Base-by-base conservation (phyloP, 2,329 filamentous ascomycete species). In the Paraphoma sp. region DNA sequence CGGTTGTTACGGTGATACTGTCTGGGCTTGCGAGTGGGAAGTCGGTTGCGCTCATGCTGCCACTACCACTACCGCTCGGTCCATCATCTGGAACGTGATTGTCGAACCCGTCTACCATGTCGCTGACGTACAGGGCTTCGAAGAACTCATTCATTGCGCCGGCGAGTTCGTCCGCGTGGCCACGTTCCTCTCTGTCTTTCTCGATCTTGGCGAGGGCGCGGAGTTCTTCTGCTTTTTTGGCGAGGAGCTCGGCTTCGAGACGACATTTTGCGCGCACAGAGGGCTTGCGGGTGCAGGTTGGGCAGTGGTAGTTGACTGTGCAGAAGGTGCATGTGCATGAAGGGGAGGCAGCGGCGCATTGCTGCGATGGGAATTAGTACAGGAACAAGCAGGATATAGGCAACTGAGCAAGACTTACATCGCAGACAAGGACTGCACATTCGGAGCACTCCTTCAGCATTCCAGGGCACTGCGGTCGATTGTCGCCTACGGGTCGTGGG, bases 371-470 rank as follows among this genome's bases (percentile, higher is more conserved):
- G 46, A 23, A 46, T 41, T 38, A 40, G 33, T 70, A 23, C 5
- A 23, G 3, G 23, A 23, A 5, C 23, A 23, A 23, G 23, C 23
- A 23, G 5, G 5, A 12, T 18, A n/a, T 28, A 11, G 4, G 10
- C 8, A 23, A 2, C 16, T n/a, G 12, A 23, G 36, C 9, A 33
- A 12, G 6, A 73, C 75, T 71, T 64, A 79, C 77, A 60, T 78
- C 75, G 49, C 77, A 79, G 31, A 79, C 77, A 14, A 76, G 61
- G 4, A 79, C 77, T 11, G 67, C 64, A 56, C 77, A 79, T 38
- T 73, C 75, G 10, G 65, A 63, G 61, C 77, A 79, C 48, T 79
- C 76, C 48, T 73, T 77, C 10, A 79, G 52, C 1, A 67, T 56
- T 3, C 69, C 74, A 3, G 67, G 73, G 51, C 77, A 79, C 43